Evolutionary conservation across 768 basidiomycete genomes (phyloP), one percentile per base, ranked within the genome.

Genomic region (Strobilomyces confusus): DNA sequence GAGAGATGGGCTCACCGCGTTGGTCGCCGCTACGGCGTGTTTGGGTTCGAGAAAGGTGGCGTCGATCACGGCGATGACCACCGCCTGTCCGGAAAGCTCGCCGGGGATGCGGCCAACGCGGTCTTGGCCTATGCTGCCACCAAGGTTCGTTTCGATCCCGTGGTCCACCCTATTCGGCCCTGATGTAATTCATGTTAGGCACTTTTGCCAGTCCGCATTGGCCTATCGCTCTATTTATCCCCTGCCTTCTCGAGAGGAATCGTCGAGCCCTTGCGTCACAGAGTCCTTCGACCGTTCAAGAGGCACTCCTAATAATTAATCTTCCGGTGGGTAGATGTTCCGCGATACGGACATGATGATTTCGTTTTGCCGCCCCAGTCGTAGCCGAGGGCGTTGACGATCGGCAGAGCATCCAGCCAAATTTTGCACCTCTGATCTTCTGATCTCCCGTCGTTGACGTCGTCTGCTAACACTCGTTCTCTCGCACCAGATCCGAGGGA

Each of bases 21-120:
- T 11, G 92, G 91, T 12, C 74, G 74, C 51, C 77, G 86, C 36
- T 94, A 95, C 69, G 92, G 92, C 1, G 53, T 89, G 12, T 87
- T 93, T 68, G 92, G 92, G 11, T 86, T 83, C 59, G 79, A 83
- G 68, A 88, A 86, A 64, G 69, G 77, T 13, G 25, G 49, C 11
- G 17, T 44, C 38, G 32, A 58, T 29, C 43, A 30, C 43, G 41
- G 29, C 38, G 61, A 57, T 25, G 33, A 2, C 32, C 52, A 32
- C 37, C 58, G 19, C 13, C 41, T 62, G 7, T 63, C 77, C 15
- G 72, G 71, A 13, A 71, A 71, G 52, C 67, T 91, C 33, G 87
- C 84, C 11, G 85, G 86, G 15, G 88, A 92, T 63, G 80, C 92
- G 7, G 86, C 89, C 5, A 92, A 93, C 64, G 89, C 83, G 3